Conservation (phyloP, 192 early-diverging fungal genomes). For the Diversispora epigaea region DNA sequence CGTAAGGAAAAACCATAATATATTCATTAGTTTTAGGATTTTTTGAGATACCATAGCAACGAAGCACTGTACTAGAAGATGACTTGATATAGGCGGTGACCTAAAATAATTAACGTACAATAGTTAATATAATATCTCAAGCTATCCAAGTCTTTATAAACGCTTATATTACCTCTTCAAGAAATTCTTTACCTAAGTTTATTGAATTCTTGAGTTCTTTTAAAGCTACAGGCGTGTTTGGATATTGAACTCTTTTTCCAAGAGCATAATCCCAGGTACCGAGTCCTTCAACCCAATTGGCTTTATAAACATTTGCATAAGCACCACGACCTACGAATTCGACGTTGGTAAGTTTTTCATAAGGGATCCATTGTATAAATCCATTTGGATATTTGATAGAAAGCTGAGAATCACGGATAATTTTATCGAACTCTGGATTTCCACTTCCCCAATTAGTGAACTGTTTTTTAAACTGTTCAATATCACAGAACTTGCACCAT, state of each 20-base stretch:
- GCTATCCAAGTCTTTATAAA: not conserved
- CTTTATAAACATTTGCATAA: slow-evolving; percentile 10
- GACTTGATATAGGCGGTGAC: not conserved
- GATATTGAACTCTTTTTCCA: slow-evolving; percentile 2
- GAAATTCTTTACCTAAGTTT: not conserved
- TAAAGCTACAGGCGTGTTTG: slow-evolving; percentile 3
- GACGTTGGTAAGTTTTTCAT: not conserved
- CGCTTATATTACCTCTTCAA: not conserved
- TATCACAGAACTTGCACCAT: too few relatives aligned
- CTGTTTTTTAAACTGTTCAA: too few relatives aligned
- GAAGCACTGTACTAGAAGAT: slow-evolving; percentile 10
- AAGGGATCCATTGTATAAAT: slow-evolving; percentile 8
- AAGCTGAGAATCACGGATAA: slow-evolving; percentile 12
- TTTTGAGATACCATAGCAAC: slow-evolving; percentile 3
- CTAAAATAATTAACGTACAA: not conserved
- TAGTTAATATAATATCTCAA: not conserved
- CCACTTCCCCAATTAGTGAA: slow-evolving; percentile 11
- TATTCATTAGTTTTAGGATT: slow-evolving; percentile 34
- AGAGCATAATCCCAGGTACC: slow-evolving; percentile 5
- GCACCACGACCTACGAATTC: too few relatives aligned
- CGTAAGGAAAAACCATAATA: slow-evolving; percentile 42
- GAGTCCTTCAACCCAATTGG: slow-evolving; percentile 14
- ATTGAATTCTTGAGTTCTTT: not conserved
- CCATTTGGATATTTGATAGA: not conserved
- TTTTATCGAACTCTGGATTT: slow-evolving; percentile 12